phyloP scores from a whole-genome alignment of 1,284 basidiomycete species.

The Abortiporus biennis region DNA sequence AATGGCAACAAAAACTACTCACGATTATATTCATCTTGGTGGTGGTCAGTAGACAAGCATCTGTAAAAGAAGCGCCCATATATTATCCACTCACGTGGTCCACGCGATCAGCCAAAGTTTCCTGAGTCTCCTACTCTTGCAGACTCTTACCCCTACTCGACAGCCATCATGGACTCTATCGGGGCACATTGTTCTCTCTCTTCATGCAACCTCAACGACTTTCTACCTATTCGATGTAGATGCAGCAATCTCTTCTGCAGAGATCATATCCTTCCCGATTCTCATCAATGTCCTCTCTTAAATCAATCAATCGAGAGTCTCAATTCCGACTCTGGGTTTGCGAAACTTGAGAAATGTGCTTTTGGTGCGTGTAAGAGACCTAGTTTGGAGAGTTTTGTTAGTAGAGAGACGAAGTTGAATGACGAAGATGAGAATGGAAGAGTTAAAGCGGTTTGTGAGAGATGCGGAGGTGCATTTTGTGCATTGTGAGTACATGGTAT shows the following conservation, averaged over 20 bases:
- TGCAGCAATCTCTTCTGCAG: slow-evolving; percentile 51
- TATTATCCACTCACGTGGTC: no score
- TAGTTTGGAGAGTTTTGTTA: slow-evolving; percentile 36
- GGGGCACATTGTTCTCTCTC: slow-evolving; percentile 50
- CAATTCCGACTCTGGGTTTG: neutral
- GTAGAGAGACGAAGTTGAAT: slow-evolving; percentile 23
- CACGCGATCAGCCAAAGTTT: no score
- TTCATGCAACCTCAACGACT: slow-evolving; percentile 51
- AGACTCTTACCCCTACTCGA: no score
- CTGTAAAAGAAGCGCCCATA: no score
- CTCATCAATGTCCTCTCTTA: slow-evolving; percentile 44
- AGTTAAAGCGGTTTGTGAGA: slow-evolving; percentile 37
- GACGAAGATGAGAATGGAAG: slow-evolving; percentile 18
- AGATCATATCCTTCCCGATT: slow-evolving; percentile 49
- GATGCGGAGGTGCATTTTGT: slow-evolving; percentile 59
- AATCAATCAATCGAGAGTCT: slow-evolving; percentile 7
- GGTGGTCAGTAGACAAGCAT: no score
- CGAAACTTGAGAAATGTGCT: slow-evolving; percentile 42
- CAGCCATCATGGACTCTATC: slow-evolving; percentile 25
- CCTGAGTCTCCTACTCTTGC: no score
- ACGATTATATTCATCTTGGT: no score
- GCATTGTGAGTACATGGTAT: slow-evolving; percentile 35
- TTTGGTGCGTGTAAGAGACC: slow-evolving; percentile 45
- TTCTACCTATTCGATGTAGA: slow-evolving; percentile 57
- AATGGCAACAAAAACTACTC: no score